Base-by-base conservation (phyloP, 2,329 filamentous ascomycete species). In the Aspergillus tamarii region DNA sequence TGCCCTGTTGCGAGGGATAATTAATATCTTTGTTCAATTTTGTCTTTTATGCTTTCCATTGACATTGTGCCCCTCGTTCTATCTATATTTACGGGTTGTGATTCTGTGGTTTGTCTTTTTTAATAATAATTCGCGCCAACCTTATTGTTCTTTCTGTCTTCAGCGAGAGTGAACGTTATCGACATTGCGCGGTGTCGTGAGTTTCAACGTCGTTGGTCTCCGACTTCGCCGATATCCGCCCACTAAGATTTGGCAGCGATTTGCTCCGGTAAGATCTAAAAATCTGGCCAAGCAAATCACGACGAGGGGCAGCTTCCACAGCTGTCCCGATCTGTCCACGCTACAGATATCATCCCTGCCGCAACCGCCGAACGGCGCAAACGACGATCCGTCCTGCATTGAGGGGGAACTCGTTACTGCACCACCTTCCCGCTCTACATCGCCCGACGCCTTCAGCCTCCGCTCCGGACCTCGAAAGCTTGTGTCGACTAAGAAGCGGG, bases 321-420 rank as follows among this genome's bases (percentile, higher is more conserved):
- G 78, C 77, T 80, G 78, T 76, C 77, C 77, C 70, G 77, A 80
- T 73, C 73, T 80, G 67, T 78, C 76, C 50, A 71, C 74, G 62
- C 71, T 79, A 67, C 75, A 74, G 67, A 75, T 74, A 69, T 69
- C 72, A 62, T 67, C 70, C 65, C 65, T 67, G 65, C 68, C 66
- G 63, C 66, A 67, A 30, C 59, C 69, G 59, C 59, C 66, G 59
- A 65, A 67, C 70, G 71, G 68, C 68, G 64, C 68, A 58, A 62
- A 66, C 67, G 62, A 67, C 67, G 70, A 69, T 66, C 63, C 67
- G 60, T 60, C 72, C 60, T 66, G 61, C 59, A 65, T 69, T 58
- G 73, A 73, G 57, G 66, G 66, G 58, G 69, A 73, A 60, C 54
- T 70, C 61, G 70, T 66, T 59, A 76, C 75, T 54, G 72, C 72